These are phyloP conservation scores for Clarireedia homoeocarpa DNA, from an alignment of 2,329 filamentous ascomycete species.

Conservation along the genomic window DNA sequence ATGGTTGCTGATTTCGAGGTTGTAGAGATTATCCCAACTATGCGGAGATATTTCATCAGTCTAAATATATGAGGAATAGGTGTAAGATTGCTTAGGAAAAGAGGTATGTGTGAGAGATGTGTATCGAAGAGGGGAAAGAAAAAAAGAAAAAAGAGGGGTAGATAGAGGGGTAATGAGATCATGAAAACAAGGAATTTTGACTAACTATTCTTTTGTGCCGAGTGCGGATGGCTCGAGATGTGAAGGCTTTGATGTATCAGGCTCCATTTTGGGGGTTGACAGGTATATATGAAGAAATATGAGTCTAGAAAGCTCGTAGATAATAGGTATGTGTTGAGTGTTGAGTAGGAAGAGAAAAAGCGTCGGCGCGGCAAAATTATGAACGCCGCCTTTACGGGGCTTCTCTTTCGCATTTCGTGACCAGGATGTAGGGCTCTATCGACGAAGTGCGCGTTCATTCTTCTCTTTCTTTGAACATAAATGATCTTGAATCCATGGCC, in stretches of 20 bases:
- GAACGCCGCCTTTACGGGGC: no score
- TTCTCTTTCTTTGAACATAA: no score
- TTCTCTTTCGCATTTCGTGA: no score
- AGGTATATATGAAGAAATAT: no score
- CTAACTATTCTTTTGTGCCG: slow-evolving; percentile 83
- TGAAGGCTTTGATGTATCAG: slow-evolving; percentile 38
- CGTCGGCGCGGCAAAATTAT: no score
- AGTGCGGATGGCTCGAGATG: slow-evolving; percentile 68
- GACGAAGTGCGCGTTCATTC: no score
- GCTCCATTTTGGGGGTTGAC: slow-evolving; percentile 13
- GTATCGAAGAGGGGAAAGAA: not conserved
- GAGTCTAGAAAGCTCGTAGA: no score
- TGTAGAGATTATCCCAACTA: slow-evolving; percentile 73
- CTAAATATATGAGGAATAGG: not conserved
- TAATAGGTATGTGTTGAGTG: no score
- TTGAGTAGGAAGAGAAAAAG: no score
- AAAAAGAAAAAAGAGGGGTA: not conserved
- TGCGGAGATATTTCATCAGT: not conserved
- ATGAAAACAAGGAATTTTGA: not conserved
- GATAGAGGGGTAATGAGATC: slow-evolving; percentile 18
- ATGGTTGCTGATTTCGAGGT: slow-evolving; percentile 63
- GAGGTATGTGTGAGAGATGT: not conserved
- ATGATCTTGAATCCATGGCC: no score
- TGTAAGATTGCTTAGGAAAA: not conserved
- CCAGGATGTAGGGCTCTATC: no score